A percentile compares a stretch with the other conserved stretches of the same genome.
Conservation (phyloP, 2,329 filamentous ascomycete genomes). For the Colletotrichum simmondsii region DNA sequence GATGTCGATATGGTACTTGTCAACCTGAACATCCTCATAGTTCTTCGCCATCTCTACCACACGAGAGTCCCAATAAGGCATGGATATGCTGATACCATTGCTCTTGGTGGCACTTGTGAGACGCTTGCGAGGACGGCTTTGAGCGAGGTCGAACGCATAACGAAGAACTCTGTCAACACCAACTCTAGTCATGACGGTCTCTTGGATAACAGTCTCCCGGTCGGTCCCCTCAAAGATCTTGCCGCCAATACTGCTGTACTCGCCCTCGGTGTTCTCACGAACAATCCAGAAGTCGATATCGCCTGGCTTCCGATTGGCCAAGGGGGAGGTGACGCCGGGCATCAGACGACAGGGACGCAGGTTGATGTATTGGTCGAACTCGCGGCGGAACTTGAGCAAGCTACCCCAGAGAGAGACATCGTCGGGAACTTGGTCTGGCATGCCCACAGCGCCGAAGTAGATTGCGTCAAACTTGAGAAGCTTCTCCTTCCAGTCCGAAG, state of each 20-base stretch:
- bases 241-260: slow-evolving; percentile 74
- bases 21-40: slow-evolving; percentile 68
- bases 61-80: slow-evolving; percentile 77
- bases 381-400: slow-evolving; percentile 72
- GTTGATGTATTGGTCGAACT: slow-evolving; percentile 74
- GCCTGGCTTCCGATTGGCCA: slow-evolving; percentile 60
- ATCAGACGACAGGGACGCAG: slow-evolving; percentile 72
- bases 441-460: slow-evolving; percentile 73
- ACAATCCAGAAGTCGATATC: slow-evolving; percentile 75
- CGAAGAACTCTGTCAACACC: slow-evolving; percentile 69
- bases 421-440: slow-evolving; percentile 68
- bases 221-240: slow-evolving; percentile 67
- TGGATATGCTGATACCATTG: slow-evolving; percentile 73
- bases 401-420: slow-evolving; percentile 75
- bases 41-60: slow-evolving; percentile 64
- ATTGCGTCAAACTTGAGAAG: slow-evolving; percentile 64
- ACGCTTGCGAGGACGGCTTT: slow-evolving; percentile 64
- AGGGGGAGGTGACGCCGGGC: slow-evolving; percentile 67
- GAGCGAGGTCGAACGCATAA: slow-evolving; percentile 72
- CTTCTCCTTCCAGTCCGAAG: slow-evolving; percentile 48
- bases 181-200: slow-evolving; percentile 71
- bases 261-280: slow-evolving; percentile 74
- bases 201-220: slow-evolving; percentile 72
- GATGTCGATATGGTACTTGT: slow-evolving; percentile 76
- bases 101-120: slow-evolving; percentile 74